Evolutionary conservation across 345 rosid genomes (phyloP).

Genomic region (Eutrema yunnanense): DNA sequence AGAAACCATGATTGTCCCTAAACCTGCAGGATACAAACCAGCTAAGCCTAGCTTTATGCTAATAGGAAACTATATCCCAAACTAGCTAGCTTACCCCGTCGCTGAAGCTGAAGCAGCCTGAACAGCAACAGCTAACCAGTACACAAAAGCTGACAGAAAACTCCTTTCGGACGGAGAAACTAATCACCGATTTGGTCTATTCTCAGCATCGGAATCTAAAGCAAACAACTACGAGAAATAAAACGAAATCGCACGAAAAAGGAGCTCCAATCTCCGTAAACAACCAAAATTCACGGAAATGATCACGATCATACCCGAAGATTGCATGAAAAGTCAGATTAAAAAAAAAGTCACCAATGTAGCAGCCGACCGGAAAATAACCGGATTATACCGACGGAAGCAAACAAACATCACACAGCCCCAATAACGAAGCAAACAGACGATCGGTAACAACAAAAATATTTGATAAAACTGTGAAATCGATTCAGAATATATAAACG

Average conservation of each 20-base stretch:
- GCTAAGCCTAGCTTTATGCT: conserved; percentile 50
- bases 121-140: neutral
- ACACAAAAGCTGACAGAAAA: neutral
- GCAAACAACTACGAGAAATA: neutral
- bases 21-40: conserved; percentile 61
- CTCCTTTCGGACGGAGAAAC: neutral
- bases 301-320: conserved; percentile 6
- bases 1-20: conserved; percentile 31
- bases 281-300: neutral
- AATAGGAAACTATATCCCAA: neutral
- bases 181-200: neutral
- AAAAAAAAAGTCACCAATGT: neutral
- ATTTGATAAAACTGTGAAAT: neutral
- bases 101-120: conserved; percentile 6
- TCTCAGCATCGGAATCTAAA: conserved; percentile 11
- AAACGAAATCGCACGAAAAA: neutral
- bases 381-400: neutral
- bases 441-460: neutral
- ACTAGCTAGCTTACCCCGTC: conserved; percentile 16
- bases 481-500: neutral
- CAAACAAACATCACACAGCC: conserved; percentile 5
- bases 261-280: neutral
- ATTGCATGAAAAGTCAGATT: neutral
- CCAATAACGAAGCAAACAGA: neutral
- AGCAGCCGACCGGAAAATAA: neutral